phyloP scores from a whole-genome alignment of 805 yeast species.

The Suhomyces vadensis region DNA sequence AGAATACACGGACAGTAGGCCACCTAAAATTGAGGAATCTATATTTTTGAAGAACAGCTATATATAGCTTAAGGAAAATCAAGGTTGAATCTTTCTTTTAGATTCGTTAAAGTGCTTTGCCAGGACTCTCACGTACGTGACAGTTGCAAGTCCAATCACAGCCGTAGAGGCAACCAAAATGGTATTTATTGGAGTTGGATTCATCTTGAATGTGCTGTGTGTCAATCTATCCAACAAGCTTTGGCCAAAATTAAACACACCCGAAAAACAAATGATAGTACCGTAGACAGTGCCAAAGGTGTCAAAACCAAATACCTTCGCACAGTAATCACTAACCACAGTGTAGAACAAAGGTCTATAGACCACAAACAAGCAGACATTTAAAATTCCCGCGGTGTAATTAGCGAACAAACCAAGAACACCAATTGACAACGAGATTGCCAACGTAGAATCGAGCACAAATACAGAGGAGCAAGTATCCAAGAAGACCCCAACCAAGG shows the following conservation, averaged over 20 bases:
- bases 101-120: conserved; percentile 3
- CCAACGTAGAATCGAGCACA: conserved; percentile 43
- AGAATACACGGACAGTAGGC: no score
- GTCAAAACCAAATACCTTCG: conserved; percentile 64
- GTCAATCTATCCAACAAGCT: conserved; percentile 48
- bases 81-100: neutral
- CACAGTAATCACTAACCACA: conserved; percentile 57
- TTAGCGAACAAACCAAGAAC: conserved; percentile 48
- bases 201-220: conserved; percentile 53
- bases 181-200: conserved; percentile 53
- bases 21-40: no score
- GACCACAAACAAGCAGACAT: conserved; percentile 49
- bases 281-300: conserved; percentile 63
- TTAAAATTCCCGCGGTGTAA: conserved; percentile 42
- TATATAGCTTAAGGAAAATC: no score
- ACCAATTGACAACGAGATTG: conserved; percentile 47
- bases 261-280: conserved; percentile 54
- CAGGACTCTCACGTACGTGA: conserved; percentile 35
- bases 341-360: conserved; percentile 62
- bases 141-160: conserved; percentile 44
- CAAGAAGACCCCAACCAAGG: conserved; percentile 52
- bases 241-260: conserved; percentile 51
- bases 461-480: conserved; percentile 49
- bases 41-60: no score
- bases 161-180: conserved; percentile 40